phyloP scores from a whole-genome alignment of 2,329 filamentous ascomycete genomes.

The Fusarium praegraminearum region DNA sequence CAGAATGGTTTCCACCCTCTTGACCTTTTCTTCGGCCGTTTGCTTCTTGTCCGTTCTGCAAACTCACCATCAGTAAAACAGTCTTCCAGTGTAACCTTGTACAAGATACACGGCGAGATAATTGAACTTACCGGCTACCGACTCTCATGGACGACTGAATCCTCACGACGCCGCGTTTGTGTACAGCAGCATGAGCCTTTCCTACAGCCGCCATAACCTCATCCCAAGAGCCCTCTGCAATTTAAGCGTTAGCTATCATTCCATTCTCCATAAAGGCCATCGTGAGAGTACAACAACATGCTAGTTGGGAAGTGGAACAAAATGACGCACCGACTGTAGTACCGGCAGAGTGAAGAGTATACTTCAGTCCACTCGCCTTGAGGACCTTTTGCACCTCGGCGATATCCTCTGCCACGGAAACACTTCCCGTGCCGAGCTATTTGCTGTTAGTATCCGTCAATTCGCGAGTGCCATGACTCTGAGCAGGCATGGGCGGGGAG shows the following conservation, averaged over 20 bases:
- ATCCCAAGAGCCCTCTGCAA: slow-evolving; percentile 88
- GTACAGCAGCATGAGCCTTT: slow-evolving; percentile 84
- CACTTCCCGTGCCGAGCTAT: slow-evolving; percentile 81
- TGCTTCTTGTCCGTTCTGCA: slow-evolving; percentile 86
- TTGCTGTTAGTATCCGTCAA: slow-evolving; percentile 12
- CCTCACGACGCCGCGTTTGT: slow-evolving; percentile 79
- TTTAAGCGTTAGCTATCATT: not conserved
- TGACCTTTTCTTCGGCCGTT: slow-evolving; percentile 83
- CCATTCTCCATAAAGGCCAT: not conserved
- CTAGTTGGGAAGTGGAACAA: not conserved
- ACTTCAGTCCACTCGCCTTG: slow-evolving; percentile 81
- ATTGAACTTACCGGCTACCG: slow-evolving; percentile 74
- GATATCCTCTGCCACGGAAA: slow-evolving; percentile 84
- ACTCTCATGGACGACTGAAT: slow-evolving; percentile 92
- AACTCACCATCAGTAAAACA: slow-evolving; percentile 1
- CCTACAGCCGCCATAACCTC: slow-evolving; percentile 86
- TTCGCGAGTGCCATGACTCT: not conserved
- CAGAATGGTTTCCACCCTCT: slow-evolving; percentile 66
- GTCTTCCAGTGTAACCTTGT: not conserved
- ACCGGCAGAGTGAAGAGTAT: slow-evolving; percentile 92
- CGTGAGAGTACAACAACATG: not conserved
- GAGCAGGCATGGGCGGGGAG: not conserved
- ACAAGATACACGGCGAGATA: not conserved
- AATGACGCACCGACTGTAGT: slow-evolving; percentile 83
- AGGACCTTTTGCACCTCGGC: slow-evolving; percentile 90